Evolutionary conservation across 345 rosid species (phyloP), one percentile per base, ranked within the genome.

Genomic region (Geranium brycei): DNA sequence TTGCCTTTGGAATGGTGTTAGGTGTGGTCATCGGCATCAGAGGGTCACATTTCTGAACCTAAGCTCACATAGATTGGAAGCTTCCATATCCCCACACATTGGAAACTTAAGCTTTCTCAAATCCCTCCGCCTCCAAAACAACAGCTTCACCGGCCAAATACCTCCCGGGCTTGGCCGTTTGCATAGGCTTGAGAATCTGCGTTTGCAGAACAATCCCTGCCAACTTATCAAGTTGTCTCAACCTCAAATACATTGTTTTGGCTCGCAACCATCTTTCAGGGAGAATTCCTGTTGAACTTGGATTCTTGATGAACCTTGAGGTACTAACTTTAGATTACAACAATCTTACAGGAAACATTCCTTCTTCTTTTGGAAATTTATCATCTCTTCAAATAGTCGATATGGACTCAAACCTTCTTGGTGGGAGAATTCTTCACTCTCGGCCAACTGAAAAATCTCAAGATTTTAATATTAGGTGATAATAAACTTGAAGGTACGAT

Each of bases 401-500:
- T 62, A 62, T 76, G 57, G 57, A 57, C 55, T 62, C 56, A 15
- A 76, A 76, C 55, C 66, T 63, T 17, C 58, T 76, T 10, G 0
- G 35, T 23, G 79, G 76, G 12, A 57, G 30, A 53, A 18, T 75
- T 47, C 75, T 64, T 32, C 60, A 41, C 64, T 17, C 30, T 76
- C 4, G 62, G 68, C 28, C 72, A 76, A 61, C 63, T 76, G 6
- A 51, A 53, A 17, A 53, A 35, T 58, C 68, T 69, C 56, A 47
- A 1, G 18, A 65, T 31, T 19, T 56, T 76, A 23, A 23, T 16
- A 4, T 65, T 76, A 61, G 73, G 76, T 32, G 68, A 53, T 1
- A 76, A 76, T 58, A 65, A 3, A 19, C 66, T 76, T 19, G 66
- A 68, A 2, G 76, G 79, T 35, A 53, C 68, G 40, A 63, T 77